Conservation (phyloP, 2,329 filamentous ascomycete genomes). For the Diaporthe vexans region DNA sequence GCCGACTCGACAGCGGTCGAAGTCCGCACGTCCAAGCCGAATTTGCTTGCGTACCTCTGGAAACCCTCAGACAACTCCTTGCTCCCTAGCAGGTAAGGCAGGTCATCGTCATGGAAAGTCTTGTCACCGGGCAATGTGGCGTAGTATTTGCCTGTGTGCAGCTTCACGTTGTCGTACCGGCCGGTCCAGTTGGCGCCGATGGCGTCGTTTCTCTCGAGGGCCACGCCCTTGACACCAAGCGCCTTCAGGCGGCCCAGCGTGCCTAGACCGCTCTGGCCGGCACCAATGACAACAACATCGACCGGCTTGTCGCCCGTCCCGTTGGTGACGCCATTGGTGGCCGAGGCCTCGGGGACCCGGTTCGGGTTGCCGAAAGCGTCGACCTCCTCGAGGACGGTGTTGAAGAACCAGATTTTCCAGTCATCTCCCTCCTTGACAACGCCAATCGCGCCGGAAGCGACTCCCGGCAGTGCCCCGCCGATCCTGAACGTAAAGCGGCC, state of each 20-base stretch:
- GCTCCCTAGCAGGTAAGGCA: slow-evolving; percentile 11
- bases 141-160: slow-evolving; percentile 14
- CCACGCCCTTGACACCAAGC: slow-evolving; percentile 2
- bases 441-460: background rate
- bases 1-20: background rate
- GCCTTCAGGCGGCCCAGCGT: slow-evolving; percentile 5
- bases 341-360: background rate
- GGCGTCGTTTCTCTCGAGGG: slow-evolving; percentile 4
- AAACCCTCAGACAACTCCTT: background rate
- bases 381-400: slow-evolving; percentile 10
- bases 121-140: slow-evolving; percentile 2
- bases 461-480: background rate
- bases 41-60: background rate
- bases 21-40: background rate
- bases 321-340: background rate
- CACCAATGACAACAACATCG: slow-evolving; percentile 7
- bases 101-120: slow-evolving; percentile 5
- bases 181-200: slow-evolving; percentile 16
- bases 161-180: slow-evolving; percentile 14
- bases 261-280: slow-evolving; percentile 6
- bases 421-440: background rate
- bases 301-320: background rate
- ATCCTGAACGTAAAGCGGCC: slow-evolving; percentile 20
- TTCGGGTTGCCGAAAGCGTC: background rate
- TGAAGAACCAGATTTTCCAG: slow-evolving; percentile 26